Evolutionary conservation across 1,139 yeast species (phyloP).

Genomic region (Zygosaccharomyces pseudobailii): DNA sequence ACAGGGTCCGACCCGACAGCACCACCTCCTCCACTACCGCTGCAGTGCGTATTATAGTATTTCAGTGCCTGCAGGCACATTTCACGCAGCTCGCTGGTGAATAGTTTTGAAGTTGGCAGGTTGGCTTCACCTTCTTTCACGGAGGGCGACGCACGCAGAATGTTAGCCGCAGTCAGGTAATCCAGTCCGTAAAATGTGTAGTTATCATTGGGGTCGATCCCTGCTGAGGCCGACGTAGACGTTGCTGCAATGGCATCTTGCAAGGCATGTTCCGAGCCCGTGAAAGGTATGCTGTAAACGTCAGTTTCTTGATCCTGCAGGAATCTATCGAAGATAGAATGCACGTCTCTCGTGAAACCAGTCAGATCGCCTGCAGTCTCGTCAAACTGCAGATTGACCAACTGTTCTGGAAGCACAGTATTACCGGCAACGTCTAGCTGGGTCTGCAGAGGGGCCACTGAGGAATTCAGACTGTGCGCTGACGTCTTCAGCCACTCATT

Average conservation of each 20-base stretch:
- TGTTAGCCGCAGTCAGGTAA: conserved; percentile 20
- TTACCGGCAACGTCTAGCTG: neutral
- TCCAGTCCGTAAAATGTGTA: conserved; percentile 36
- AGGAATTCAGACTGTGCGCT: neutral
- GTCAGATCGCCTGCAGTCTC: conserved; percentile 2
- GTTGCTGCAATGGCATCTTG: neutral
- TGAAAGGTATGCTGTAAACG: neutral
- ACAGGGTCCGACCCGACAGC: conserved; percentile 11
- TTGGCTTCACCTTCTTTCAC: neutral
- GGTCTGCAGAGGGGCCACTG: neutral
- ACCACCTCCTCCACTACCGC: conserved; percentile 33
- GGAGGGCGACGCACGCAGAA: conserved; percentile 23
- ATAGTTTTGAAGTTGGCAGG: conserved; percentile 35
- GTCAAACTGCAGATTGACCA: neutral
- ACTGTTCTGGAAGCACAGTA: neutral
- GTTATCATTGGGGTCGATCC: conserved; percentile 17
- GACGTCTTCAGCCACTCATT: neutral
- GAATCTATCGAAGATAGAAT: conserved; percentile 12
- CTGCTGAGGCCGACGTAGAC: neutral
- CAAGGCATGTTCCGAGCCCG: neutral
- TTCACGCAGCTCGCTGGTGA: conserved; percentile 49
- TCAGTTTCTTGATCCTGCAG: conserved; percentile 10
- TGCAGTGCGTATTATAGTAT: conserved; percentile 59
- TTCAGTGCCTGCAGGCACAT: conserved; percentile 51
- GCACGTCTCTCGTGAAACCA: conserved; percentile 10